phyloP scores from a whole-genome alignment of 176 grass and related monocot genomes.

The Bothriochloa decipiens region DNA sequence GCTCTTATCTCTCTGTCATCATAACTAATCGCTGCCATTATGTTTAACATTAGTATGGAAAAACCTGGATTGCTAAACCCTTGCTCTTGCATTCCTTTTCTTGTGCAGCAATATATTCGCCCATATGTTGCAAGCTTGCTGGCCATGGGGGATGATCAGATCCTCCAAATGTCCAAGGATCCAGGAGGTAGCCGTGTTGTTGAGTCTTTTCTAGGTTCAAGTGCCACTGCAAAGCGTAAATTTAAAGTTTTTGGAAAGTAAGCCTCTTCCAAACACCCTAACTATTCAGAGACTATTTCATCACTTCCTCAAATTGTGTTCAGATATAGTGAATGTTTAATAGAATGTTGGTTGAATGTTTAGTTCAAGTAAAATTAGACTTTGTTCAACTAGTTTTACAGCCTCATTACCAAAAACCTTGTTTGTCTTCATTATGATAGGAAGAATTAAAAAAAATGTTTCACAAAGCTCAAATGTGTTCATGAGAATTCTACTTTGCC shows the following conservation, averaged over 20 bases:
- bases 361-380: not conserved
- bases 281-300: slow-evolving; percentile 20
- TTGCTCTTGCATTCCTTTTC: slow-evolving; percentile 34
- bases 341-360: slow-evolving; percentile 2
- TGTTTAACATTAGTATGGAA: slow-evolving; percentile 10
- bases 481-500: not conserved
- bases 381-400: slow-evolving; percentile 4
- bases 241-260: slow-evolving; percentile 91
- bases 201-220: slow-evolving; percentile 90
- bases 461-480: not conserved
- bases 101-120: slow-evolving; percentile 76
- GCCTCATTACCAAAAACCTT: not conserved
- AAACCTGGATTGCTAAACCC: slow-evolving; percentile 18
- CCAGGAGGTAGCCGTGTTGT: slow-evolving; percentile 80
- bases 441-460: not conserved
- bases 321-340: slow-evolving; percentile 4
- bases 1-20: slow-evolving; percentile 7
- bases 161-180: slow-evolving; percentile 81
- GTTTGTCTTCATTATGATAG: not conserved
- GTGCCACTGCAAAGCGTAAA: slow-evolving; percentile 72
- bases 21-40: slow-evolving; percentile 30
- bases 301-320: slow-evolving; percentile 20
- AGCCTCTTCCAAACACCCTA: slow-evolving; percentile 39
- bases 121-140: slow-evolving; percentile 69
- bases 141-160: slow-evolving; percentile 60